Conservation (phyloP, 352 stramenopile species). For the Phytophthora ramorum region DNA sequence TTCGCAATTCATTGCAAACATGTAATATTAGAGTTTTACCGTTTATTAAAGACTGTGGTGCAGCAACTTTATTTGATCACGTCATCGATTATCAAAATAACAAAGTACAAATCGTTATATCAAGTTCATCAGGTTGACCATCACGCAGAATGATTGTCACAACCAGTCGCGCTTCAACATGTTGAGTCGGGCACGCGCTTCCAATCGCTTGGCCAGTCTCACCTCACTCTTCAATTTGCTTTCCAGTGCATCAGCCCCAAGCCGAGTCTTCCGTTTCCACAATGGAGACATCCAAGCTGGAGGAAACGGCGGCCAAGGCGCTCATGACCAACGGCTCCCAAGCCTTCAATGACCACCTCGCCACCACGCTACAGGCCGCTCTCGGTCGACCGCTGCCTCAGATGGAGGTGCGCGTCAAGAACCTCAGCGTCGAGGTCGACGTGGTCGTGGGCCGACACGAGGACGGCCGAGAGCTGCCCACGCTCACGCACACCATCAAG, state of each 20-base stretch:
- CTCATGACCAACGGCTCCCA: constrained; percentile 38
- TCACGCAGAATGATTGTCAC: not conserved
- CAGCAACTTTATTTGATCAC: not conserved
- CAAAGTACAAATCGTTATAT: not conserved
- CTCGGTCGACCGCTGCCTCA: constrained; percentile 36
- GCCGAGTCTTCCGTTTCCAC: not conserved
- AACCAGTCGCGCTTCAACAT: not conserved
- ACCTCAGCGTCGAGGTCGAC: constrained; percentile 38
- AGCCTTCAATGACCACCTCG: constrained; percentile 38
- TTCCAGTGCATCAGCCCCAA: not conserved
- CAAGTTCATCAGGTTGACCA: not conserved
- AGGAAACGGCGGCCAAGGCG: constrained; percentile 17
- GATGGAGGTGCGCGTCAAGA: no score
- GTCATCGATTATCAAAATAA: not conserved
- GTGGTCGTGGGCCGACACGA: constrained; percentile 28
- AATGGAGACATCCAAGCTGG: constrained; percentile 1
- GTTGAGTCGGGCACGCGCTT: not conserved
- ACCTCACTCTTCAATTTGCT: constrained; percentile 1
- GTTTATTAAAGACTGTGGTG: no score
- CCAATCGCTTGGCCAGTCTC: not conserved
- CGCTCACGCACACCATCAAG: constrained; percentile 40
- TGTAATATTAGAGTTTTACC: no score
- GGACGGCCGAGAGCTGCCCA: constrained; percentile 44
- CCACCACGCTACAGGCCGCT: constrained; percentile 34
- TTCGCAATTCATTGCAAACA: not conserved